These are phyloP conservation scores for Zychaea mexicana DNA, from an alignment of 371 early-diverging fungal species.

Conservation along the genomic window DNA sequence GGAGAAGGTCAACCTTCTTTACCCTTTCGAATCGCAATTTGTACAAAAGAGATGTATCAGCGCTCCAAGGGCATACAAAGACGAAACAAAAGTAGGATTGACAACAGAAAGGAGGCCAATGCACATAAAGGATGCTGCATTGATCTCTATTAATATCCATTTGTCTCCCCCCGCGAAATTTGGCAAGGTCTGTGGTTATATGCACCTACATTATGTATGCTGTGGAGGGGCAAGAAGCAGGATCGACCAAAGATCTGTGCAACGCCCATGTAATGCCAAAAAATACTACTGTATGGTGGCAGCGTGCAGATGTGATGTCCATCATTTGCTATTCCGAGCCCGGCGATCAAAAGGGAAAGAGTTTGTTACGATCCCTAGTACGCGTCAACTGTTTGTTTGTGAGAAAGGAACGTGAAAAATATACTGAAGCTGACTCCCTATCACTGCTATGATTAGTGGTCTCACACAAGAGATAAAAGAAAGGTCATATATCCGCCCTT, in stretches of 20 bases:
- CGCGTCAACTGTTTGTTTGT: too few species aligned
- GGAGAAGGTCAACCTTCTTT: too few species aligned
- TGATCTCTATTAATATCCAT: background rate
- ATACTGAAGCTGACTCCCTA: too few species aligned
- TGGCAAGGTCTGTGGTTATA: background rate
- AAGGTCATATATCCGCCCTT: too few species aligned
- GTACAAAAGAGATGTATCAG: too few species aligned
- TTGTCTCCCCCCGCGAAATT: background rate
- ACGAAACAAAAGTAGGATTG: background rate
- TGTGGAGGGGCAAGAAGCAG: background rate
- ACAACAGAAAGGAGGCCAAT: slow-evolving; percentile 11
- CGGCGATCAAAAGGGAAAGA: background rate
- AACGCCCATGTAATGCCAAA: background rate
- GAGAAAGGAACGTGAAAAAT: too few species aligned
- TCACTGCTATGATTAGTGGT: too few species aligned
- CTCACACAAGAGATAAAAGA: too few species aligned
- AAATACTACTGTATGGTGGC: background rate
- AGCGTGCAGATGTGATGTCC: background rate
- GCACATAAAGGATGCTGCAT: slow-evolving; percentile 5
- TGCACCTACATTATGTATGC: slow-evolving; percentile 3
- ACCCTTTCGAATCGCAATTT: too few species aligned
- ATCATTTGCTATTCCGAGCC: background rate
- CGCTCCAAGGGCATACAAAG: too few species aligned
- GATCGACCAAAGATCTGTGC: background rate
- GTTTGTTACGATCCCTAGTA: background rate